A percentile compares a stretch with the other conserved stretches of the same genome.
Conservation (phyloP, 2,329 filamentous ascomycete species). For the Aspergillus sergii region DNA sequence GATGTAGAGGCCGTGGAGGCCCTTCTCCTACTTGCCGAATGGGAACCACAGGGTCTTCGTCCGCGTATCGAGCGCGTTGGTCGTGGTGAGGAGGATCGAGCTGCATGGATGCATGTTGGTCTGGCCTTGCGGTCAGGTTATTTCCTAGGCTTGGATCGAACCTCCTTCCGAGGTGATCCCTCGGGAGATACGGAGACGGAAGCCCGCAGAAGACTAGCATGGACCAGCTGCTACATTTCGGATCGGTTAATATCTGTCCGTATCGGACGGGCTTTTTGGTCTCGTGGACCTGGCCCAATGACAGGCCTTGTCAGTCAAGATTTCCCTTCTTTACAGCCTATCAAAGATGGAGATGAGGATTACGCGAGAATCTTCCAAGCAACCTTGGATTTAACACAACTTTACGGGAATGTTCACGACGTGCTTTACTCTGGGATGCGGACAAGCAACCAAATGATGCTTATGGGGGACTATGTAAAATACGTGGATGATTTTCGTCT, state of each 20-base stretch:
- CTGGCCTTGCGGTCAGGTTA: conserved; percentile 70
- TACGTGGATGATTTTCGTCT: conserved; percentile 74
- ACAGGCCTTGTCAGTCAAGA: conserved; percentile 66
- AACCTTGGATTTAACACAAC: conserved; percentile 69
- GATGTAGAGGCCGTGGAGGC: conserved; percentile 73
- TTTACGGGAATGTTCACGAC: conserved; percentile 75
- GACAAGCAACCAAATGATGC: conserved; percentile 69
- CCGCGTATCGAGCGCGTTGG: conserved; percentile 65
- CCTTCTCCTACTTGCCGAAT: conserved; percentile 70
- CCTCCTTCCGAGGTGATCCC: conserved; percentile 64
- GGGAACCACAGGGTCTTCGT: conserved; percentile 68
- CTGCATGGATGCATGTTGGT: conserved; percentile 77
- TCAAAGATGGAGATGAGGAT: conserved; percentile 63
- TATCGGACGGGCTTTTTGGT: conserved; percentile 74
- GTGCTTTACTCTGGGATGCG: conserved; percentile 72
- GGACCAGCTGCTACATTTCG: conserved; percentile 69
- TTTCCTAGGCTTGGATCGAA: conserved; percentile 69
- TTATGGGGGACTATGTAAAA: conserved; percentile 72
- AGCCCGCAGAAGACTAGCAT: conserved; percentile 67
- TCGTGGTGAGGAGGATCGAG: conserved; percentile 72
- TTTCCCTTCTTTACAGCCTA: conserved; percentile 66
- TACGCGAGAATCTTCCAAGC: conserved; percentile 71
- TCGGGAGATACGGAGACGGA: conserved; percentile 62
- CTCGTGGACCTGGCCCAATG: conserved; percentile 68
- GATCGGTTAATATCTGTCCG: conserved; percentile 71